Base-by-base conservation (phyloP, 2,329 filamentous ascomycete species). In the Xylariaceae sp. region DNA sequence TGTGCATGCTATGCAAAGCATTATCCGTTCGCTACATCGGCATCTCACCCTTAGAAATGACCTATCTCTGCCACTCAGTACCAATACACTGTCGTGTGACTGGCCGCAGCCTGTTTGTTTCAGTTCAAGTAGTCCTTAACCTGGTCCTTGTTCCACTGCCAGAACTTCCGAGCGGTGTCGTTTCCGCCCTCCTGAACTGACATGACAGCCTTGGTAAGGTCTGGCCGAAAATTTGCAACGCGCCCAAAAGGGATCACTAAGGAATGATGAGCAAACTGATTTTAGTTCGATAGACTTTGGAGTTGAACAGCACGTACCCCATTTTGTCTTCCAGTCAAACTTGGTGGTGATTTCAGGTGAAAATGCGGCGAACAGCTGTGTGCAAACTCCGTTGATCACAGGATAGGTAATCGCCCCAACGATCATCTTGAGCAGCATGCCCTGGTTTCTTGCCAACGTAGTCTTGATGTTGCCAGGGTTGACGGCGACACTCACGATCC, bases 401-500 rank as follows among this genome's bases (percentile, higher is more conserved):
- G 45, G 48, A 22, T 55, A 55, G 2, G 31, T 31, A n/a, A 54
- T 19, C 5, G 33, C 3, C 10, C 14, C 31, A n/a, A 39, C 31
- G n/a, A 48, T 33, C n/a, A 48, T 38, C 39, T 43, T 48, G 12
- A 48, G 16, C 22, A 9, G 2, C 10, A 31, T 9, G 28, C 42
- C 38, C 31, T 53, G 51, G 28, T 54, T n/a, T 1, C 52, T 22
- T 6, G n/a, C 16, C 14, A 45, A 18, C 6, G 48, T 45, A 5
- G 41, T 43, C 1, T 9, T 13, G 10, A 52, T 13, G 38, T 48
- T 48, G 9, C 41, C 48, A 6, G 48, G 45, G 33, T 55, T 48
- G 48, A 52, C 42, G 7, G 49, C 28, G 6, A 51, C 45, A 16
- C 52, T 55, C 11, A 49, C 39, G 31, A 55, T 31, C n/a, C 40